Evolutionary conservation across 23 red algal species (phyloP).

Genomic region (Rhodosorus marinus): DNA sequence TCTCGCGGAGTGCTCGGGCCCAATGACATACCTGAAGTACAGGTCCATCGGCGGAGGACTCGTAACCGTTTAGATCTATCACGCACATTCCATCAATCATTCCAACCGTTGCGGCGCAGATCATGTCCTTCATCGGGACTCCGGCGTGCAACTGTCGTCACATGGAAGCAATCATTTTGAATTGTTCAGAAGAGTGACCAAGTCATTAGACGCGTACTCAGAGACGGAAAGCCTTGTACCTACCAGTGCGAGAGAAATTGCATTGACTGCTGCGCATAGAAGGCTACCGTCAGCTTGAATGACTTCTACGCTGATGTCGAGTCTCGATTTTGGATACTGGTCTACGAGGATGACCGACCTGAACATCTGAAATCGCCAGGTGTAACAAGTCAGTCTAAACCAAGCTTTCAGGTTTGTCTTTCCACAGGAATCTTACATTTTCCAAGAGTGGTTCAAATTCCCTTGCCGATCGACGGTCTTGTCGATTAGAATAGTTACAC

Average conservation of each 20-base stretch:
- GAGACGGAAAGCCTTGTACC: slow-evolving; percentile 70
- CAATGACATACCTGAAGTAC: background rate
- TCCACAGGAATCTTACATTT: background rate
- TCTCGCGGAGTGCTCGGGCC: too few species aligned
- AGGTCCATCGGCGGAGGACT: background rate
- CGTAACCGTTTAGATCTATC: background rate
- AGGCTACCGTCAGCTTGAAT: slow-evolving; percentile 71
- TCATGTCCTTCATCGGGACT: background rate
- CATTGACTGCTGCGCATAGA: slow-evolving; percentile 73
- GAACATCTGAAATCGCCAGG: too few species aligned
- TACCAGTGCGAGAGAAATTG: slow-evolving; percentile 52
- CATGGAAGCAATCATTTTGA: too few species aligned
- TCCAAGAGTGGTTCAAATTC: too few species aligned
- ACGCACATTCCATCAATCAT: background rate
- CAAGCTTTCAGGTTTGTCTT: background rate
- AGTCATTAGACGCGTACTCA: too few species aligned
- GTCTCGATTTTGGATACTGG: slow-evolving; percentile 17
- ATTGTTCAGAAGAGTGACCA: too few species aligned
- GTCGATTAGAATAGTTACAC: background rate
- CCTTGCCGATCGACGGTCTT: background rate
- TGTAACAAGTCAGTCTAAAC: slow-evolving; percentile 27
- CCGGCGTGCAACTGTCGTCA: background rate
- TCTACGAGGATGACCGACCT: slow-evolving; percentile 35
- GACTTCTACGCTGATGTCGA: slow-evolving; percentile 78
- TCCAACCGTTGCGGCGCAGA: background rate